Evolutionary conservation across 2,329 filamentous ascomycete species (phyloP).

Genomic region (Trichoderma atroviride): DNA sequence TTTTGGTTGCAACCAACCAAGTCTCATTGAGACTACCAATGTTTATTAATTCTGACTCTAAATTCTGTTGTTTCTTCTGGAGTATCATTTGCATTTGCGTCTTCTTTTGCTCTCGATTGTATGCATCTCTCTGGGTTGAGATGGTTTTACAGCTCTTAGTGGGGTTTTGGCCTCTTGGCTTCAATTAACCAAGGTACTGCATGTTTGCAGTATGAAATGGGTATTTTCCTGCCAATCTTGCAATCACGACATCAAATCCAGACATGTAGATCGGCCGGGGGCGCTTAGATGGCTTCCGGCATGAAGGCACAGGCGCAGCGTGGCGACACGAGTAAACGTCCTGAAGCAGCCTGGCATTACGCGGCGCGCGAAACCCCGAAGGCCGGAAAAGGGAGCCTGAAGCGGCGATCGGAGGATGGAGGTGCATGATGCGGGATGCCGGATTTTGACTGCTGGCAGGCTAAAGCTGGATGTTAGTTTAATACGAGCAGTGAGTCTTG

Average conservation of each 20-base stretch:
- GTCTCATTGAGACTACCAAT: too few relatives aligned
- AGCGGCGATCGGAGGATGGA: background rate
- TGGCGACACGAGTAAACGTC: background rate
- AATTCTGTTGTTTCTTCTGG: too few relatives aligned
- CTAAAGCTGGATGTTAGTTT: background rate
- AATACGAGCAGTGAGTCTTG: background rate
- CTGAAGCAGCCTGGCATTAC: background rate
- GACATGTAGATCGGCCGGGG: background rate
- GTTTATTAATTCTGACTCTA: too few relatives aligned
- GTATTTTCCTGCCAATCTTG: too few relatives aligned
- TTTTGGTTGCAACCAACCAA: too few relatives aligned
- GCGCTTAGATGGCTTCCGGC: background rate
- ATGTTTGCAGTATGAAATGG: too few relatives aligned
- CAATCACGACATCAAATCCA: background rate
- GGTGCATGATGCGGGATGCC: background rate
- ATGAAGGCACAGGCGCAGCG: background rate
- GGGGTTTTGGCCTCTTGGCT: too few relatives aligned
- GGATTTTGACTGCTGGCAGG: background rate
- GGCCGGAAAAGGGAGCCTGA: background rate
- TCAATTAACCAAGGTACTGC: too few relatives aligned
- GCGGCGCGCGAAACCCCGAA: background rate
- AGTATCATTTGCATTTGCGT: too few relatives aligned
- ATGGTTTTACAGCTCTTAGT: too few relatives aligned
- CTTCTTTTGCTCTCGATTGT: too few relatives aligned
- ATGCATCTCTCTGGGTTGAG: too few relatives aligned